Evolutionary conservation across 495 filamentous ascomycete species (phyloP).

Genomic region (Aspergillus ostianus): DNA sequence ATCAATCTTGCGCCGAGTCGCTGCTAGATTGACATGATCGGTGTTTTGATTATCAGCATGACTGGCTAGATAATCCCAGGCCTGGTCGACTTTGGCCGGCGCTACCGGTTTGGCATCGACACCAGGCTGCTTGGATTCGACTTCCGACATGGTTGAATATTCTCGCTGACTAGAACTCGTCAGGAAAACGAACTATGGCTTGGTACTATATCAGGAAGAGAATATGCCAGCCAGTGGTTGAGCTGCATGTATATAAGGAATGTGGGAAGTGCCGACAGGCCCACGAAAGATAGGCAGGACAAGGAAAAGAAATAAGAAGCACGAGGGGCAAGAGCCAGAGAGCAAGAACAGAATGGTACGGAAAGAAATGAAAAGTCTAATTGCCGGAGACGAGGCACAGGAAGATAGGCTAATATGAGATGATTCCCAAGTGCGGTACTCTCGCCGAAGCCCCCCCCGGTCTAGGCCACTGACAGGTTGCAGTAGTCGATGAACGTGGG

Average conservation of each 20-base stretch:
- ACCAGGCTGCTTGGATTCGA: background rate
- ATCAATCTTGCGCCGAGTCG: conserved; percentile 30
- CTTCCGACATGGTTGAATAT: background rate
- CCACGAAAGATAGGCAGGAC: background rate
- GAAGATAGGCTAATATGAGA: no score
- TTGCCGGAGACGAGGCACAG: no score
- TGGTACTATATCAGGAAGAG: background rate
- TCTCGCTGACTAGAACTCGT: background rate
- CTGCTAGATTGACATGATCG: background rate
- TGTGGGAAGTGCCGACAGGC: background rate
- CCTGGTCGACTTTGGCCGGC: background rate
- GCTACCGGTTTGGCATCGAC: background rate
- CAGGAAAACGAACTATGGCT: background rate
- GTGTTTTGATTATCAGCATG: background rate
- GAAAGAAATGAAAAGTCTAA: no score
- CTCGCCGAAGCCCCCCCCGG: background rate
- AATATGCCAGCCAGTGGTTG: background rate
- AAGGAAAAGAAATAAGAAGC: background rate
- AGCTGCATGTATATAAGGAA: background rate
- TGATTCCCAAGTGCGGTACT: background rate
- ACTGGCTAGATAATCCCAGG: background rate
- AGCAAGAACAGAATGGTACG: no score
- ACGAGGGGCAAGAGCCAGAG: background rate
- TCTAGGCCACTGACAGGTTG: no score
- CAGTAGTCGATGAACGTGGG: no score